Evolutionary conservation across 2,329 filamentous ascomycete species (phyloP).

Genomic region (Arthroderma sp.): DNA sequence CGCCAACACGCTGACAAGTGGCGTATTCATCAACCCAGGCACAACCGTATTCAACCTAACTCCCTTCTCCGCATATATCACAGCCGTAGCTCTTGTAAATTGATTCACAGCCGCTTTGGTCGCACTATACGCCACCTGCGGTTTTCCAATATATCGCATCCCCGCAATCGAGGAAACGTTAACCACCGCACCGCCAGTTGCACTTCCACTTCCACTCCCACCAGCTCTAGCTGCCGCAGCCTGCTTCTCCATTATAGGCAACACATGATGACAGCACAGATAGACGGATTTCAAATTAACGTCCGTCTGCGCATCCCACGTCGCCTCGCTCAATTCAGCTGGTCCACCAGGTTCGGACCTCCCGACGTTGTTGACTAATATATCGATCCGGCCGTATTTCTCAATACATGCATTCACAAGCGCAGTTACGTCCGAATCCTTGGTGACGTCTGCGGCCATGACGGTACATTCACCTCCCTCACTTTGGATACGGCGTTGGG

Average conservation of each 20-base stretch:
- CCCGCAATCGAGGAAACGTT: too few relatives aligned
- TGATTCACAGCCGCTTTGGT: conserved; percentile 41
- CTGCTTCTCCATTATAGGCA: too few relatives aligned
- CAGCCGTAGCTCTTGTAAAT: conserved; percentile 37
- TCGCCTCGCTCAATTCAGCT: conserved; percentile 35
- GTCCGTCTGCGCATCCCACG: conserved; percentile 42
- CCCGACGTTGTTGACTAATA: conserved; percentile 50
- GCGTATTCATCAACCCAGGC: conserved; percentile 43
- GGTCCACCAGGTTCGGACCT: conserved; percentile 41
- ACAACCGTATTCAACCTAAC: conserved; percentile 43
- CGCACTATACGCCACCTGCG: conserved; percentile 42
- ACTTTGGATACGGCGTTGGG: conserved; percentile 24
- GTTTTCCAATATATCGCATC: conserved; percentile 20
- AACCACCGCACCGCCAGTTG: too few relatives aligned
- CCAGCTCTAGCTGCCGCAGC: too few relatives aligned
- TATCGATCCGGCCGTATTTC: conserved; percentile 44
- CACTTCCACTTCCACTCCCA: too few relatives aligned
- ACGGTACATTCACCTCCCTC: conserved; percentile 26
- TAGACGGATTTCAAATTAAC: conserved; percentile 46
- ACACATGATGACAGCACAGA: conserved; percentile 18
- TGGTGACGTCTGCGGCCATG: conserved; percentile 40
- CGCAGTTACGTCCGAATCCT: conserved; percentile 37
- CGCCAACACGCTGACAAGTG: conserved; percentile 35
- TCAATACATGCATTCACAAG: conserved; percentile 41
- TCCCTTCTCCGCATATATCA: conserved; percentile 27